Evolutionary conservation across 225 moss, liverwort and hornwort species (phyloP), one percentile per base, ranked within the genome.

Genomic region (Anthoceros angustus): DNA sequence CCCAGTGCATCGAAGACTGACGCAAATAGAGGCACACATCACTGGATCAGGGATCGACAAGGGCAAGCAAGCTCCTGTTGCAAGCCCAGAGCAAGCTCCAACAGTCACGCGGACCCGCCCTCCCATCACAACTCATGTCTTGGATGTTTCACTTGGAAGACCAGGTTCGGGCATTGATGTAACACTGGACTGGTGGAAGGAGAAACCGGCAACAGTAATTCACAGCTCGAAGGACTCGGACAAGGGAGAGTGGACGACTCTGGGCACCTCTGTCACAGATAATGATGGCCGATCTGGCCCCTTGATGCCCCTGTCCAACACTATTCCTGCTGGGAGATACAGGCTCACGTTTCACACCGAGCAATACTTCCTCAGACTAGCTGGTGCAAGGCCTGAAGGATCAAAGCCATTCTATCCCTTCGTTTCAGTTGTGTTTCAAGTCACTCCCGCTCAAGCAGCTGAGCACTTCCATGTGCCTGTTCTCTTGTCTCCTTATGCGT

Each of bases 391-490:
- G 26, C 77, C 60, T 48, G 72, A 68, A 38, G 42, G 67, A 10
- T 71, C 55, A 25, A 39, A 62, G 24, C 85, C 74, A 1, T 98
- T 98, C 73, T 98, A 89, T 69, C 98, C 98, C 20, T 83, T 76
- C 12, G 82, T 91, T 5, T 66, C 75, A 63, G 74, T 98, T 48
- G 79, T 92, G 16, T 98, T 98, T 70, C 74, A 89, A 66, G 89
- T 98, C 66, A 80, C 72, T 42, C 81, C 88, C 64, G 74, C 82
- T 26, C 92, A 98, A 75, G 70, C 76, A 15, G 76, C 72, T 40
- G 88, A 98, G 74, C 98, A 98, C 72, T 98, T 98, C 71, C 98
- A 98, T 77, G 86, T 98, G 25, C 98, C 98, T 3, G 70, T 98
- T 41, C 68, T 98, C 73, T 74, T 98, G 62, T 82, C 98, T 43